These are phyloP conservation scores for Gleditsia sinensis DNA, from an alignment of 306 rosid genomes.

Conservation along the genomic window DNA sequence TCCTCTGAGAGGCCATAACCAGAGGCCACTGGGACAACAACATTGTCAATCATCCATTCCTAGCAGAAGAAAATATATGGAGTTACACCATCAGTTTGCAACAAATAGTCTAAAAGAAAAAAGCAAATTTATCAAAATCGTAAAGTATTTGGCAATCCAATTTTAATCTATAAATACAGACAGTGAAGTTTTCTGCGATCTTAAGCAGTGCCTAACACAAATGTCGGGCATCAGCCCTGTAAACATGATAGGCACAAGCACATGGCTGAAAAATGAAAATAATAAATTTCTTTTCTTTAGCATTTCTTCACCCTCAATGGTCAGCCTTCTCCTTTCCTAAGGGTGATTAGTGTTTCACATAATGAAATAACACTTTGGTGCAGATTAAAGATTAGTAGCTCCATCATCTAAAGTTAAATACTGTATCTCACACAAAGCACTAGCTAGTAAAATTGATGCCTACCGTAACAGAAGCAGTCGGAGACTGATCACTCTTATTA, in stretches of 20 bases:
- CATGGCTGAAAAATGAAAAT: slow-evolving; percentile 3
- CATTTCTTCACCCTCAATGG: slow-evolving; percentile 5
- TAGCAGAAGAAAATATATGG: slow-evolving; percentile 33
- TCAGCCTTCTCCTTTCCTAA: slow-evolving; percentile 7
- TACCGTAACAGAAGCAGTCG: slow-evolving; percentile 66
- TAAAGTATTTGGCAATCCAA: background rate
- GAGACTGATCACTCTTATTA: slow-evolving; percentile 63
- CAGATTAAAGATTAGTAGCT: background rate
- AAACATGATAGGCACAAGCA: background rate
- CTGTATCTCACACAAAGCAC: background rate
- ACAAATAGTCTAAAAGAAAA: background rate
- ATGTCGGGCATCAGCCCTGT: background rate
- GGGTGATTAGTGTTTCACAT: background rate
- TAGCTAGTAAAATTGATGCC: slow-evolving; percentile 1
- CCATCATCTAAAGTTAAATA: background rate
- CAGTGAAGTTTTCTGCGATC: background rate
- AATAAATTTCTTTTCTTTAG: background rate
- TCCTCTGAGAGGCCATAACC: slow-evolving; percentile 78
- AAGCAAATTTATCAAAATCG: background rate
- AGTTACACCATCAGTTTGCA: slow-evolving; percentile 12
- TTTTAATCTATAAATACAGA: background rate
- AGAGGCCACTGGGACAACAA: slow-evolving; percentile 85
- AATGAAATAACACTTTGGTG: slow-evolving; percentile 1
- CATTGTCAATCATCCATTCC: slow-evolving; percentile 89
- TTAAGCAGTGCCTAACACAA: background rate